Evolutionary conservation across 345 rosid genomes (phyloP), one percentile per base, ranked within the genome.

Genomic region (Gossypium bickii): DNA sequence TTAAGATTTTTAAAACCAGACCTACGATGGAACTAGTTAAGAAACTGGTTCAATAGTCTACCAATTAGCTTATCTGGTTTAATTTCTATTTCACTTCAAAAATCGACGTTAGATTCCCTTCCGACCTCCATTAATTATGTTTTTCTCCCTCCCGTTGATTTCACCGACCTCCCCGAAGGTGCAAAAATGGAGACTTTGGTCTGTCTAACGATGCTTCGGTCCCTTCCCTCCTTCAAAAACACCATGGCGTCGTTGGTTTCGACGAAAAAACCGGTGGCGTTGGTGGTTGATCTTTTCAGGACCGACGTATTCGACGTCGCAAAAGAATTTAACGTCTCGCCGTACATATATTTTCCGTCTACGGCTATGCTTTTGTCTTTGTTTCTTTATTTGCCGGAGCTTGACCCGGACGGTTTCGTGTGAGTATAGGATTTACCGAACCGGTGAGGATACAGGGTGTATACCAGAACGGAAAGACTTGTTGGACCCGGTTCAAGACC

Each of bases 221-320:
- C 93, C 0, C 78, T 86, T 71, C 82, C 90, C 38, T 74, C 77
- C 74, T 74, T 90, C 68, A 85, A 89, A 4, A 75, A 74, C 34
- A 72, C 70, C 3, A 67, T 92, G 4, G 41, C 75, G 18, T 47
- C 84, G 0, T 62, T 90, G 3, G 62, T 34, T 29, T 79, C 75
- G 24, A 83, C 76, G 9, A 76, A 71, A 1, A 75, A 76, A 0
- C 82, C 86, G 1, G 79, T 80, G 60, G 85, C 85, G 1, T 79
- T 92, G 47, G 78, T 89, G 25, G 86, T 83, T 4, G 96, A 90
- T 71, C 86, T 89, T 7, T 92, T 89, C 56, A 91, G 87, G 18
- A 87, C 93, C 17, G 97, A 87, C 67, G 83, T 82, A 1, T 82
- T 93, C 25, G 94, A 91, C 12, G 89, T 83, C 0, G 89, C 93